These are phyloP conservation scores for Globisporangium middletonii DNA, from an alignment of 352 stramenopile genomes.

Conservation along the genomic window DNA sequence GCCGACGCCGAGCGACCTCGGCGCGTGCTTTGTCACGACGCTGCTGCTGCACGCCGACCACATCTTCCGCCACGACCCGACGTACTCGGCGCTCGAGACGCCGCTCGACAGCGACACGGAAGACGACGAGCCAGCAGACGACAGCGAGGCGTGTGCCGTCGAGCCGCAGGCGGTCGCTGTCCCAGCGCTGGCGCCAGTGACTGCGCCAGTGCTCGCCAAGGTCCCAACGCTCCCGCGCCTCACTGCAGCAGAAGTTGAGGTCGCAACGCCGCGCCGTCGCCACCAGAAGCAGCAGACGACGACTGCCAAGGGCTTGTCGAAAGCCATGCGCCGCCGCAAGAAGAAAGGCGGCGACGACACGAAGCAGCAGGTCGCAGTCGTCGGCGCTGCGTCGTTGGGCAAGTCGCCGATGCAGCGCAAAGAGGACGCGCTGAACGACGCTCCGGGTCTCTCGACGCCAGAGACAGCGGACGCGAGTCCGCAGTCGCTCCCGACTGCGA, in stretches of 20 bases:
- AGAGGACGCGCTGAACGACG: neutral
- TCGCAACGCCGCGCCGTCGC: neutral
- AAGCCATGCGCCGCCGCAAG: conserved; percentile 29
- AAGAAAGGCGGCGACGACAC: conserved; percentile 27
- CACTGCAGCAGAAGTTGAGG: conserved; percentile 8
- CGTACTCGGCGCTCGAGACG: conserved; percentile 24
- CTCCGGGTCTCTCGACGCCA: neutral
- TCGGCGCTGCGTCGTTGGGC: conserved; percentile 1
- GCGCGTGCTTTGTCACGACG: conserved; percentile 56
- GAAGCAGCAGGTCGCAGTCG: conserved; percentile 11
- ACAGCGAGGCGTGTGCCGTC: conserved; percentile 16
- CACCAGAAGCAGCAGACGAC: neutral
- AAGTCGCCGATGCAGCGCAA: conserved; percentile 9
- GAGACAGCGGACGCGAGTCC: conserved; percentile 10
- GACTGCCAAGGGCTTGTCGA: conserved; percentile 5
- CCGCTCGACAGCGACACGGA: conserved; percentile 52
- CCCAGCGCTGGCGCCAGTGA: neutral
- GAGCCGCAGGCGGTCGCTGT: neutral
- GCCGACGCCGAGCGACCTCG: conserved; percentile 15
- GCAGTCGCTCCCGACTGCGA: conserved; percentile 29
- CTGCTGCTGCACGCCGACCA: conserved; percentile 54
- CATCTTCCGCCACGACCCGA: conserved; percentile 59
- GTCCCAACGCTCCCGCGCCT: conserved; percentile 11
- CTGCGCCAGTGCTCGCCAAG: neutral
- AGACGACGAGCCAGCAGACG: conserved; percentile 43